Base-by-base conservation (phyloP, 257 asterid genomes). In the Solanum ahanhuiri region DNA sequence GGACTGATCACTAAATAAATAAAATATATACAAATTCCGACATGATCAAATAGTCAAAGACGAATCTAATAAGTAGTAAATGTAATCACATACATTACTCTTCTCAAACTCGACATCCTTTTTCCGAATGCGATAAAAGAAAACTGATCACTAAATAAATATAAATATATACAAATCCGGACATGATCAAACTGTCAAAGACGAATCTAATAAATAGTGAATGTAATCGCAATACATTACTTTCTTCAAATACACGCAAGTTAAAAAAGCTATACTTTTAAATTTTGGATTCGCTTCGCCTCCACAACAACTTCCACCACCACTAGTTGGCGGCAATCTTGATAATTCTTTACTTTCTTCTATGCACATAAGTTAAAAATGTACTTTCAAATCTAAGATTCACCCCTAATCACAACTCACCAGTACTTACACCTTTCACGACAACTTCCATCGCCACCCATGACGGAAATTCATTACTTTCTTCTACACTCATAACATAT, bases 401-500 rank as follows among this genome's bases (percentile, higher is more conserved):
- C 39, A 31, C 73, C 17, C 7, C 22, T 66, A 2, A 28, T 28
- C 10, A 66, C 73, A 66, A 66, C 37, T 25, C 20, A 66, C 1
- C 5, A 0, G 2, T 25, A 66, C 73, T 25, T 66, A 0, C 1
- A 0, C 73, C 9, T 66, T 33, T 31, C 22, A 12, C 35, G 0
- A 28, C 35, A 66, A 67, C 37, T 67, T 25, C 5, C 22, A 67
- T 0, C 2, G 10, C 10, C 15, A 28, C 10, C 0, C 2, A 0
- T 28, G 9, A 17, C 7, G 2, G 22, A 0, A 3, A 14, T 64
- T 64, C 34, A 28, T 10, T 4, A 64, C 72, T 64, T 64, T 12
- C 20, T 5, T 0, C 33, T 23, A 63, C 3, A 4, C 7, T 48
- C 58, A 48, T 48, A 54, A 11, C 51, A 43, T 43, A 11, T 43